Conservation (phyloP, 108 stramenopile genomes). For the Schizochytrium sp. region DNA sequence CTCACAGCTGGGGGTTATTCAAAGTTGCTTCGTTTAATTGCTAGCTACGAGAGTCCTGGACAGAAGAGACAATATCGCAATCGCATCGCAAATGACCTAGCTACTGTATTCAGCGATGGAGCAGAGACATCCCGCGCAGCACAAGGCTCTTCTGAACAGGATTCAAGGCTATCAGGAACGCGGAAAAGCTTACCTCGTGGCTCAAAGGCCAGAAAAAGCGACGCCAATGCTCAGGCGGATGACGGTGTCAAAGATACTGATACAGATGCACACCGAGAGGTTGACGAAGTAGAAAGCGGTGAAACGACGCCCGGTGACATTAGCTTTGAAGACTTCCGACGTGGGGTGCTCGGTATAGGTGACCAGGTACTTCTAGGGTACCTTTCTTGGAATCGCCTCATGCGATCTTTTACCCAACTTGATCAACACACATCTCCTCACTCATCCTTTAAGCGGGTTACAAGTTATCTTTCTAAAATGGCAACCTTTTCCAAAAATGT, state of each 20-base stretch:
- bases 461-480: neutral
- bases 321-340: neutral
- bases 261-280: neutral
- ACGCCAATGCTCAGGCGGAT: neutral
- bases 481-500: neutral
- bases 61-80: neutral
- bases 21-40: constrained; percentile 21
- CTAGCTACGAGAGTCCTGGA: constrained; percentile 11
- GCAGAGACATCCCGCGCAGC: neutral
- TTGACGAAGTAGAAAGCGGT: too few species aligned
- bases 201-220: neutral
- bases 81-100: neutral
- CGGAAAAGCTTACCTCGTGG: too few species aligned
- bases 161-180: too few species aligned
- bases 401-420: neutral
- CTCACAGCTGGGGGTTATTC: neutral
- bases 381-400: neutral
- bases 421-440: neutral
- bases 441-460: neutral
- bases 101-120: neutral
- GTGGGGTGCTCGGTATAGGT: neutral
- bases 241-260: neutral
- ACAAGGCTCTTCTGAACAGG: too few species aligned
- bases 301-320: neutral
- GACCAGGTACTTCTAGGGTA: neutral